Conservation (phyloP, 495 filamentous ascomycete species). For the Lentithecium fluviatile region DNA sequence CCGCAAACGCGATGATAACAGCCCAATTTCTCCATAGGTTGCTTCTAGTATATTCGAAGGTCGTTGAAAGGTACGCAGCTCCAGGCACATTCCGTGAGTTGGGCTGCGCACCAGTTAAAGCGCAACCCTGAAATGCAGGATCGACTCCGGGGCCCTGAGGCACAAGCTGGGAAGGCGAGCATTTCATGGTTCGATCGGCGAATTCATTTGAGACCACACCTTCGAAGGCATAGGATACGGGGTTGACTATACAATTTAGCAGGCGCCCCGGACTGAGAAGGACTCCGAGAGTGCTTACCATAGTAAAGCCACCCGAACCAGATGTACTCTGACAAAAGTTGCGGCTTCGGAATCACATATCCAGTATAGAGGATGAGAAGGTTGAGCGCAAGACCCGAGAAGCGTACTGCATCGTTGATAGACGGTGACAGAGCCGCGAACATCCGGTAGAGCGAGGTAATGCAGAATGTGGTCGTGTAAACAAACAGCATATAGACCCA, state of each 20-base stretch:
- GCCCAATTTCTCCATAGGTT: slow-evolving; percentile 66
- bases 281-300: neutral
- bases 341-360: slow-evolving; percentile 52
- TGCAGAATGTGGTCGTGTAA: slow-evolving; percentile 64
- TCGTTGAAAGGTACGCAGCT: slow-evolving; percentile 52
- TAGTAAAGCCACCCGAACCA: slow-evolving; percentile 62
- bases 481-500: slow-evolving; percentile 73
- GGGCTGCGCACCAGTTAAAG: slow-evolving; percentile 54
- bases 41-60: slow-evolving; percentile 55
- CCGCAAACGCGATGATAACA: slow-evolving; percentile 55
- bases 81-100: slow-evolving; percentile 54
- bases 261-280: too few relatives aligned
- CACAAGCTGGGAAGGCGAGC: slow-evolving; percentile 49
- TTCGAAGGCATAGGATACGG: slow-evolving; percentile 57
- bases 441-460: slow-evolving; percentile 73
- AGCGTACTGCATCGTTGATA: slow-evolving; percentile 72
- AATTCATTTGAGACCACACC: slow-evolving; percentile 60
- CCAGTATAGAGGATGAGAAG: slow-evolving; percentile 58
- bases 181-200: slow-evolving; percentile 53
- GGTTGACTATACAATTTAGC: slow-evolving; percentile 44
- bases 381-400: slow-evolving; percentile 67
- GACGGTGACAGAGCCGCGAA: slow-evolving; percentile 69
- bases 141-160: slow-evolving; percentile 49
- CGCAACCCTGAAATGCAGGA: slow-evolving; percentile 63
- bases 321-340: slow-evolving; percentile 46